A percentile compares a stretch with the other conserved stretches of the same genome.
These are phyloP conservation scores for Cephalotrichum gorgonifer DNA, from an alignment of 2,329 filamentous ascomycete genomes.

Conservation along the genomic window DNA sequence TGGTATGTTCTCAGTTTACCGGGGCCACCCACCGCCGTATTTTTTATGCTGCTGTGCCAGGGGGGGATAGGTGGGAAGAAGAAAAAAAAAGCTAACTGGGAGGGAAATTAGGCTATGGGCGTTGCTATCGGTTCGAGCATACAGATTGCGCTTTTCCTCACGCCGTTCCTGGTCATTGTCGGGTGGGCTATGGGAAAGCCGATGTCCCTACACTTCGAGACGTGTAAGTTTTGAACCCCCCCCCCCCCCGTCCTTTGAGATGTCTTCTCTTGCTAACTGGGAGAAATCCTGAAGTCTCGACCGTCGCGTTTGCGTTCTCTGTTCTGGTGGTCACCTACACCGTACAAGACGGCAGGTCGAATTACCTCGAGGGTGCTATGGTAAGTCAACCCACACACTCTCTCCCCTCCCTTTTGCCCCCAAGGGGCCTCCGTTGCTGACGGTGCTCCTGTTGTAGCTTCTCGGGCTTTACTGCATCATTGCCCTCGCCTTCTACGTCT, in stretches of 20 bases:
- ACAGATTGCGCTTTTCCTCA: conserved; percentile 74
- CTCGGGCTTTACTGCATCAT: conserved; percentile 47
- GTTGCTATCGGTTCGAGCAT: conserved; percentile 75
- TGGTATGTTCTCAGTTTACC: conserved; percentile 16
- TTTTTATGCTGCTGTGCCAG: too few species aligned
- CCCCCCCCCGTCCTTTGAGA: too few species aligned
- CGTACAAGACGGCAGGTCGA: conserved; percentile 73
- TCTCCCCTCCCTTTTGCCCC: conserved; percentile 10
- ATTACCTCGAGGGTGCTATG: conserved; percentile 76
- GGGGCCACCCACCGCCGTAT: too few species aligned
- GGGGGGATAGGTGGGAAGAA: conserved; percentile 8
- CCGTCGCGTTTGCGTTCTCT: conserved; percentile 65
- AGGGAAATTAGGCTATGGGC: conserved; percentile 54
- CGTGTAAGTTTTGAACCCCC: conserved; percentile 19
- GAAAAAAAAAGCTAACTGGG: background rate
- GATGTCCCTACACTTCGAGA: conserved; percentile 75
- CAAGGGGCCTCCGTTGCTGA: background rate
- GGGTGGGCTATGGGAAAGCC: conserved; percentile 65
- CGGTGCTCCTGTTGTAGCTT: conserved; percentile 12
- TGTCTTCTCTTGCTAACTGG: background rate
- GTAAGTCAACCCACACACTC: conserved; percentile 35
- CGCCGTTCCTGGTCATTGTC: conserved; percentile 68
- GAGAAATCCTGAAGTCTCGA: conserved; percentile 50
- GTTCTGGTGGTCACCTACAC: conserved; percentile 67
- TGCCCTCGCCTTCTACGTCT: conserved; percentile 49